phyloP scores from a whole-genome alignment of 2,329 filamentous ascomycete species.

The Gaeumannomyces tritici region DNA sequence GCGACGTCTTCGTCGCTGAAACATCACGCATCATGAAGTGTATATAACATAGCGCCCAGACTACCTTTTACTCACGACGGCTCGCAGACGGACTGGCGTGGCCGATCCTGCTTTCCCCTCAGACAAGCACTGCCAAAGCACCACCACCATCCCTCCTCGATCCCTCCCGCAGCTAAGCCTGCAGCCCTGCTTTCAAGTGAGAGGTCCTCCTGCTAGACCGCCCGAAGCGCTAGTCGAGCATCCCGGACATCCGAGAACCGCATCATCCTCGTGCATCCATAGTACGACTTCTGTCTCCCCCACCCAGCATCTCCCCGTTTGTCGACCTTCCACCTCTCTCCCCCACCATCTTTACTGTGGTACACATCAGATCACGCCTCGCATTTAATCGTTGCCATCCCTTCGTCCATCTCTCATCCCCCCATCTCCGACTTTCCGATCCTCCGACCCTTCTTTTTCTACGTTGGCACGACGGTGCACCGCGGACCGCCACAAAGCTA shows the following conservation, averaged over 20 bases:
- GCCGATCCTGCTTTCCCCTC: background rate
- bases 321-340: background rate
- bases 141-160: background rate
- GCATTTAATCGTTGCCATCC: background rate
- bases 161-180: background rate
- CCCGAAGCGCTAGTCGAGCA: background rate
- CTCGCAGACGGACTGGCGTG: background rate
- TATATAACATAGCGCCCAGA: background rate
- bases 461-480: background rate
- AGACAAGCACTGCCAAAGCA: too few species aligned
- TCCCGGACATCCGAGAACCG: conserved; percentile 3
- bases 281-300: background rate
- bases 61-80: too few species aligned
- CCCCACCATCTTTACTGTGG: background rate
- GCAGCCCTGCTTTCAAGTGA: background rate
- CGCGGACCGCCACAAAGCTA: background rate
- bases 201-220: background rate
- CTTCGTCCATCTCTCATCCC: background rate
- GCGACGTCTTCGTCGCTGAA: background rate
- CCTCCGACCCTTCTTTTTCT: background rate
- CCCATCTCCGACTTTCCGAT: too few species aligned
- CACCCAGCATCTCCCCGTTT: background rate
- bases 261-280: background rate
- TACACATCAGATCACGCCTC: background rate
- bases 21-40: background rate